Percentiles rank a stretch among this genome's conserved stretches.
These are phyloP conservation scores for Cryptomeria japonica DNA, from an alignment of 75 land plant species.

Conservation along the genomic window DNA sequence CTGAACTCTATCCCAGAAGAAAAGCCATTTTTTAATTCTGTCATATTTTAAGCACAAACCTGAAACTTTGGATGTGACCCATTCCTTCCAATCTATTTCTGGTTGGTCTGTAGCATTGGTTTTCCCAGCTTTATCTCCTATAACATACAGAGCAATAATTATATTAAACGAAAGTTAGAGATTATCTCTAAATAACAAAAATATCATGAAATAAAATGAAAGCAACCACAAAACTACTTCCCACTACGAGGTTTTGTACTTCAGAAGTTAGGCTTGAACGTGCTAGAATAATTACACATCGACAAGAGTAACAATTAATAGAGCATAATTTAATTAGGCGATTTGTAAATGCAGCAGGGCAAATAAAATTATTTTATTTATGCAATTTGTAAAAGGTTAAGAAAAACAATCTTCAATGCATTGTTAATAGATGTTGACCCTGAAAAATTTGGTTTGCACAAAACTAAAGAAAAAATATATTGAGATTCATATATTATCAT, in stretches of 20 bases:
- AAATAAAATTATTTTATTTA: neutral
- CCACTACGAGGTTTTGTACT: neutral
- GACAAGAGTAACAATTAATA: neutral
- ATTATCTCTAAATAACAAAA: neutral
- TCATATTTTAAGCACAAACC: conserved; percentile 7
- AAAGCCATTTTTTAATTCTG: neutral
- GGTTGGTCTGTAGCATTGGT: neutral
- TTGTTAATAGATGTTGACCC: neutral
- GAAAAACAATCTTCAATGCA: neutral
- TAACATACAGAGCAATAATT: neutral
- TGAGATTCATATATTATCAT: too few relatives aligned
- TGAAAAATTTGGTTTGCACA: too few relatives aligned
- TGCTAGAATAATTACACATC: neutral
- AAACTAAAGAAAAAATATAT: too few relatives aligned
- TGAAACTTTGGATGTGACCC: conserved; percentile 6
- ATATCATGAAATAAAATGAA: neutral
- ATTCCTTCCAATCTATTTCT: conserved; percentile 9
- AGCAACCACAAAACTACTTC: conserved; percentile 2
- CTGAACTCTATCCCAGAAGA: neutral
- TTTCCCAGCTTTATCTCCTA: conserved; percentile 1
- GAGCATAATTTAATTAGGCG: neutral
- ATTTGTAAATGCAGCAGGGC: neutral
- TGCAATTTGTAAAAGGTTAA: neutral
- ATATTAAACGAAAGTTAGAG: neutral
- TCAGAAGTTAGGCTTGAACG: neutral